Conservation (phyloP, 345 rosid species). For the Mallotus nudiflorus region DNA sequence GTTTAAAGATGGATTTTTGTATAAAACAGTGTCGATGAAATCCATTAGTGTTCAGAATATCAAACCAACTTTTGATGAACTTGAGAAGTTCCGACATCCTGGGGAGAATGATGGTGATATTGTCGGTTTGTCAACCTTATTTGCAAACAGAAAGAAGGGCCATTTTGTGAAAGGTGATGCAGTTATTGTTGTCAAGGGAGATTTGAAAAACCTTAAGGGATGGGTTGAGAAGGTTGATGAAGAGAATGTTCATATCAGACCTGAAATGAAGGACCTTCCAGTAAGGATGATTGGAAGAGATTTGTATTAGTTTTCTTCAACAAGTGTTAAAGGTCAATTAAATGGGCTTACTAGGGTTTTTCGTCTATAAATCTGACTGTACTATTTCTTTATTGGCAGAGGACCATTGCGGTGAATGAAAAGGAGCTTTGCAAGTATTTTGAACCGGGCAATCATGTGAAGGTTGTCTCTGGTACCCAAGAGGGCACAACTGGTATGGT, state of each 20-base stretch:
- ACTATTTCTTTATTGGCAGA: conserved; percentile 39
- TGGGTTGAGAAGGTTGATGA: conserved; percentile 99
- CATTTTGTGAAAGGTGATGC: conserved; percentile 99
- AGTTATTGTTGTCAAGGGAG: conserved; percentile 90
- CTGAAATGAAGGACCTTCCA: conserved; percentile 90
- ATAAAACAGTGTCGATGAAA: conserved; percentile 78
- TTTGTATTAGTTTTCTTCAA: conserved; percentile 8
- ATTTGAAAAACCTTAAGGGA: conserved; percentile 88
- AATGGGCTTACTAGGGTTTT: conserved; percentile 12
- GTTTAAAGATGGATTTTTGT: conserved; percentile 91
- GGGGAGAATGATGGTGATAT: conserved; percentile 73
- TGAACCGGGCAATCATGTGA: conserved; percentile 97
- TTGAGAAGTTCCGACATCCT: conserved; percentile 83
- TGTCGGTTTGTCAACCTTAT: conserved; percentile 76
- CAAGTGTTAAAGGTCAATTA: not conserved
- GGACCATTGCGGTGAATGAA: conserved; percentile 80
- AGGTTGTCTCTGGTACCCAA: conserved; percentile 91
- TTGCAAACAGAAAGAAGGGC: conserved; percentile 91
- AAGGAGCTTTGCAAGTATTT: conserved; percentile 92
- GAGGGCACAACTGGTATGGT: conserved; percentile 99
- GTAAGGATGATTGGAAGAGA: conserved; percentile 45
- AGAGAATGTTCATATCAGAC: conserved; percentile 82
- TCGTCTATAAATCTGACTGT: conserved; percentile 9
- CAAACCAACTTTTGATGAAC: conserved; percentile 93
- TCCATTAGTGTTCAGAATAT: conserved; percentile 75